Percentiles rank a stretch among this genome's conserved stretches.
phyloP scores from a whole-genome alignment of 768 basidiomycete genomes.

The Auriscalpium orientale region DNA sequence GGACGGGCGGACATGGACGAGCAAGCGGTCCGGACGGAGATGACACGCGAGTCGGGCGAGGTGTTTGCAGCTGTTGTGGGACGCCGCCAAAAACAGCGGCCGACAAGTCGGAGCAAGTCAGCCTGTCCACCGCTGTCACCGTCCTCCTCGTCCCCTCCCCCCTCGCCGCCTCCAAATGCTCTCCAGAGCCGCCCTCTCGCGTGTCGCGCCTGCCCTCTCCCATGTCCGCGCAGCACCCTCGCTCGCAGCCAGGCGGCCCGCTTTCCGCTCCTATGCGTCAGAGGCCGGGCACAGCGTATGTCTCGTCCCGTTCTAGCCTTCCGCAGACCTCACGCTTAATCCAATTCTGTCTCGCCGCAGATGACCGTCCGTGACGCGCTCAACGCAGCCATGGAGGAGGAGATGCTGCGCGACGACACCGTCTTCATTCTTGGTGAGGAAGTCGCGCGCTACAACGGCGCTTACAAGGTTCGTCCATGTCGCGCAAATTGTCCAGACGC shows the following conservation, averaged over 20 bases:
- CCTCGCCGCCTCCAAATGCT: conserved; percentile 21
- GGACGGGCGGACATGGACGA: conserved; percentile 27
- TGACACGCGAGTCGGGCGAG: conserved; percentile 3
- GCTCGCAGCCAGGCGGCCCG: conserved; percentile 31
- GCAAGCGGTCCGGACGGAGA: conserved; percentile 3
- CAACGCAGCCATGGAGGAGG: conserved; percentile 98
- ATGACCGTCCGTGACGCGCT: conserved; percentile 99
- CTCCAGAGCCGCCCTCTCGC: conserved; percentile 56
- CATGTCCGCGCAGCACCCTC: conserved; percentile 37
- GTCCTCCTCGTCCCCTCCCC: conserved; percentile 21
- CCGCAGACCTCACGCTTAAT: conserved; percentile 14
- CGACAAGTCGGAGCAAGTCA: background rate
- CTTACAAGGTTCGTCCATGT: conserved; percentile 66
- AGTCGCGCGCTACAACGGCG: conserved; percentile 96
- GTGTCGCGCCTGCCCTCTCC: conserved; percentile 45
- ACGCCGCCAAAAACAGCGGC: conserved; percentile 7
- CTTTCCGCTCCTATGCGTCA: conserved; percentile 59
- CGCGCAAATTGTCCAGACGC: background rate
- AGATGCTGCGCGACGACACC: conserved; percentile 92
- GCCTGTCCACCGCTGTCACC: background rate
- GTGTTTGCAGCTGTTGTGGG: conserved; percentile 6
- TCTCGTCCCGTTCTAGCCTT: conserved; percentile 28
- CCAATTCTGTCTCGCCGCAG: conserved; percentile 30
- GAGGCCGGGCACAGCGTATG: conserved; percentile 42
- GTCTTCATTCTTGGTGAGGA: conserved; percentile 98